Conservation (phyloP, 2,329 filamentous ascomycete species). For the Ceratocystis smalleyi region DNA sequence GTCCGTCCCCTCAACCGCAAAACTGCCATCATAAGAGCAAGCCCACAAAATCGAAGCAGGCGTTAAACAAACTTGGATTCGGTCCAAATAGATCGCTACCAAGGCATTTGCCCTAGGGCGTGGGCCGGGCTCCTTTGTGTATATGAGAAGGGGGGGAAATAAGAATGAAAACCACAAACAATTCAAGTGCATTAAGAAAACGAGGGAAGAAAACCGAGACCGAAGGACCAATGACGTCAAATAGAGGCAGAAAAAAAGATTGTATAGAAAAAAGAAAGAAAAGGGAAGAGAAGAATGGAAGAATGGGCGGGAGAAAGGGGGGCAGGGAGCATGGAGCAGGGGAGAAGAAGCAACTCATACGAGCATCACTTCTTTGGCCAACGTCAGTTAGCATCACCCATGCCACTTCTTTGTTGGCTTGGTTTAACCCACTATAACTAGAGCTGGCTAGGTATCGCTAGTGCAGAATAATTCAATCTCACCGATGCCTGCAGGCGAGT, state of each 20-base stretch:
- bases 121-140: neutral
- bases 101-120: neutral
- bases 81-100: neutral
- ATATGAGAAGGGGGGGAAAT: neutral
- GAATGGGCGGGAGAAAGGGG: neutral
- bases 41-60: conserved; percentile 2
- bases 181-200: conserved; percentile 7
- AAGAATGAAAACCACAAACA: conserved; percentile 8
- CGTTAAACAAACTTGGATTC: conserved; percentile 1
- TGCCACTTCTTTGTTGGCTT: neutral
- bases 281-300: neutral
- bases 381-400: neutral
- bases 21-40: neutral
- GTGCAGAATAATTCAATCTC: conserved; percentile 82
- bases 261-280: conserved; percentile 13
- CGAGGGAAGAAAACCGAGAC: conserved; percentile 16
- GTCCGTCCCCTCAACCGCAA: too few relatives aligned
- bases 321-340: too few relatives aligned
- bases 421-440: neutral
- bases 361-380: neutral
- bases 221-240: conserved; percentile 8
- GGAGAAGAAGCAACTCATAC: neutral
- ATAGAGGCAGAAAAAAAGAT: conserved; percentile 16
- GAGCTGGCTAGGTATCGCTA: conserved; percentile 28
- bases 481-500: conserved; percentile 53